phyloP scores from a whole-genome alignment of 306 rosid species.

The Potentilla sterilis region DNA sequence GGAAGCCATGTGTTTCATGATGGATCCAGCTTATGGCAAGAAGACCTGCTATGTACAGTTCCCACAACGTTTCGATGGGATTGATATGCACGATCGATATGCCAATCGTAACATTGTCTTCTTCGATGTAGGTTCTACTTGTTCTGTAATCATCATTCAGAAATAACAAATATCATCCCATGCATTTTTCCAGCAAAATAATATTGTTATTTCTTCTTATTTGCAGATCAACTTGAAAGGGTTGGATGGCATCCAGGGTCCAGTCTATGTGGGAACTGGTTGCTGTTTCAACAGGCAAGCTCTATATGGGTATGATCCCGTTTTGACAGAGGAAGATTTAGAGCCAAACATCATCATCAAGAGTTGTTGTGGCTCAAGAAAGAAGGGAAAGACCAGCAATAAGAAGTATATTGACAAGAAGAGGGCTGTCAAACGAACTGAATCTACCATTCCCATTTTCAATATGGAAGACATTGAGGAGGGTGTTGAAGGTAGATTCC shows the following conservation, averaged over 20 bases:
- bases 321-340: slow-evolving; percentile 85
- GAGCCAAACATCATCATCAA: slow-evolving; percentile 85
- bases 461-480: slow-evolving; percentile 97
- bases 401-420: slow-evolving; percentile 85
- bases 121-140: slow-evolving; percentile 71
- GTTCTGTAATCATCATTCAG: slow-evolving; percentile 5
- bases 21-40: slow-evolving; percentile 91
- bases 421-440: slow-evolving; percentile 73
- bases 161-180: not conserved
- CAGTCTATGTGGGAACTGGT: slow-evolving; percentile 99
- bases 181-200: not conserved
- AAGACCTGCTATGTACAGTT: slow-evolving; percentile 98
- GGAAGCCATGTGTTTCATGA: slow-evolving; percentile 99
- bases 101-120: slow-evolving; percentile 98
- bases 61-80: slow-evolving; percentile 99
- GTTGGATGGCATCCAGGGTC: slow-evolving; percentile 95
- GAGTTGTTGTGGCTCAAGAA: slow-evolving; percentile 97
- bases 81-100: slow-evolving; percentile 96
- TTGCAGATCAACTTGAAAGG: slow-evolving; percentile 96
- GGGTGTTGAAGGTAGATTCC: slow-evolving; percentile 77
- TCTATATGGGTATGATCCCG: slow-evolving; percentile 91
- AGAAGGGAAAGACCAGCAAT: slow-evolving; percentile 65
- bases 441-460: slow-evolving; percentile 89
- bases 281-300: slow-evolving; percentile 99
- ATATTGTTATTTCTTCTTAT: not conserved